Conservation (phyloP, 768 basidiomycete species). For the Lentinula raphanica region DNA sequence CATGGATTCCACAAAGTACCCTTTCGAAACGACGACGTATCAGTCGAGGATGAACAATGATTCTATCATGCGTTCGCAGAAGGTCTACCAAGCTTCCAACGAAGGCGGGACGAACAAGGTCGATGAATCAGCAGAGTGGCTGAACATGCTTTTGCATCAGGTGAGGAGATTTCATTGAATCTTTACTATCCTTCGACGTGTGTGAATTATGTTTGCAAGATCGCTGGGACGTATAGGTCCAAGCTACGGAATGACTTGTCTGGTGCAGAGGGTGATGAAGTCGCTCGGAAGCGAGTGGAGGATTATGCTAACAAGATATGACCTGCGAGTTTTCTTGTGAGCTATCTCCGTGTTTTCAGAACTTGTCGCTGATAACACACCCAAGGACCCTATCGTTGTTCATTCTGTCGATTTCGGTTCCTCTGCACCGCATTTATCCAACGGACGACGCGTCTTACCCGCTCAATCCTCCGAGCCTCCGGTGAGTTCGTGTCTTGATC, state of each 20-base stretch:
- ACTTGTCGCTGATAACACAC: background rate
- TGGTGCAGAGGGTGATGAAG: constrained; percentile 77
- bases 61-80: constrained; percentile 34
- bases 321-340: constrained; percentile 63
- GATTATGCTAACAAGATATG: constrained; percentile 74
- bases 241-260: constrained; percentile 67
- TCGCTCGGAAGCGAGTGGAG: constrained; percentile 75
- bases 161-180: no score
- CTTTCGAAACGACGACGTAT: constrained; percentile 52
- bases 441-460: constrained; percentile 52
- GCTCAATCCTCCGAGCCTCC: constrained; percentile 17
- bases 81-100: constrained; percentile 17
- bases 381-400: constrained; percentile 79
- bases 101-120: constrained; percentile 17
- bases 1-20: constrained; percentile 68
- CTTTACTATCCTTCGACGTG: no score
- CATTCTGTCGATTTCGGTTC: constrained; percentile 80
- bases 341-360: constrained; percentile 14
- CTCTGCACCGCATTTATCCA: constrained; percentile 72
- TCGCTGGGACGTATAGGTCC: constrained; percentile 68
- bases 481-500: constrained; percentile 21
- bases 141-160: constrained; percentile 81
- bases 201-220: constrained; percentile 38
- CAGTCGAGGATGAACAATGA: constrained; percentile 54
- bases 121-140: constrained; percentile 85